A percentile compares a stretch with the other conserved stretches of the same genome.
Conservation (phyloP, 108 stramenopile species). For the Pseudonitzschia delicatissima region DNA sequence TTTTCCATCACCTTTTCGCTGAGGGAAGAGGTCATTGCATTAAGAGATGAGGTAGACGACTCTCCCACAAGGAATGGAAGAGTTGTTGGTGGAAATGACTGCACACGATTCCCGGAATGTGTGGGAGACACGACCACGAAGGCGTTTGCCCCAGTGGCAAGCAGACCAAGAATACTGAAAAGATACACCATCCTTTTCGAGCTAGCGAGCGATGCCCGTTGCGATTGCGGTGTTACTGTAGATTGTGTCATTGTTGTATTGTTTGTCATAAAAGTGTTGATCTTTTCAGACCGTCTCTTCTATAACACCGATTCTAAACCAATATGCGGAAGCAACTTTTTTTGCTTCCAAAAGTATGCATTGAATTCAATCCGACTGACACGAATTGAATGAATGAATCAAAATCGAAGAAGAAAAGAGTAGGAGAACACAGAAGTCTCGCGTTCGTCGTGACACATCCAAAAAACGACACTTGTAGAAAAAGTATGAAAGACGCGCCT, state of each 20-base stretch:
- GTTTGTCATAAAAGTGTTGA: too few relatives aligned
- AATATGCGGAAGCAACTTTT: background rate
- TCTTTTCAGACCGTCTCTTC: too few relatives aligned
- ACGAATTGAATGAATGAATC: background rate
- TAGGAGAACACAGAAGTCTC: too few relatives aligned
- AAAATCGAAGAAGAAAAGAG: too few relatives aligned
- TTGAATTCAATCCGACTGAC: background rate
- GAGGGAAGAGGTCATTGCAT: conserved; percentile 10
- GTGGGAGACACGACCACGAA: conserved; percentile 8
- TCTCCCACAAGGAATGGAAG: background rate
- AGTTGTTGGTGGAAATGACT: background rate
- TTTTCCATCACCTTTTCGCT: conserved; percentile 55
- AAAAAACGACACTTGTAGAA: too few relatives aligned
- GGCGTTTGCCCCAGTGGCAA: background rate
- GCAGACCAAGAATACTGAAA: background rate
- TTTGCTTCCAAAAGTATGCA: background rate
- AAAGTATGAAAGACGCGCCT: too few relatives aligned
- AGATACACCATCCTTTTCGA: background rate
- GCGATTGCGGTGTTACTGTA: background rate
- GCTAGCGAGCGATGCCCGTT: background rate
- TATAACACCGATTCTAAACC: background rate
- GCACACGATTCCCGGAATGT: background rate
- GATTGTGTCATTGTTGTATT: conserved; percentile 1
- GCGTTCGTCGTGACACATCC: too few relatives aligned
- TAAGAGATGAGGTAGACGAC: background rate